Evolutionary conservation across 208 protist species (phyloP).

Genomic region (Blechomonas ayalai): DNA sequence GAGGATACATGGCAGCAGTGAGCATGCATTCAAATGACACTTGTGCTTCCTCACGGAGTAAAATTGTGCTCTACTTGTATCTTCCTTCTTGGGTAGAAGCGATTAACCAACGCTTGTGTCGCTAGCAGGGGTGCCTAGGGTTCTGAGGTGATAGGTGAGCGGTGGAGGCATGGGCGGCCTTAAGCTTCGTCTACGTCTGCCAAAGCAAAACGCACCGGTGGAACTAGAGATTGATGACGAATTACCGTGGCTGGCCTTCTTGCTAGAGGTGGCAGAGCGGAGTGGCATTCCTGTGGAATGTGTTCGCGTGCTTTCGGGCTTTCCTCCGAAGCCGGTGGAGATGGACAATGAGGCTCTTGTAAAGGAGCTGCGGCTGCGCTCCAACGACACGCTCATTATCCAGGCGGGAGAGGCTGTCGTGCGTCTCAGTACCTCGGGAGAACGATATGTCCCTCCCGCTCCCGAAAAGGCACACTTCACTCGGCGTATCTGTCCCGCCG

Average conservation of each 20-base stretch:
- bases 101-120: too few relatives aligned
- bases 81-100: too few relatives aligned
- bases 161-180: constrained; percentile 19
- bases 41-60: too few relatives aligned
- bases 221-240: constrained; percentile 34
- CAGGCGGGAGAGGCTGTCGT: constrained; percentile 77
- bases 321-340: constrained; percentile 67
- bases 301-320: constrained; percentile 61
- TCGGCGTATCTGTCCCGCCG: constrained; percentile 80
- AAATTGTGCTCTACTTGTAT: too few relatives aligned
- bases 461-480: constrained; percentile 73
- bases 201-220: constrained; percentile 25
- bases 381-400: constrained; percentile 67
- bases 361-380: constrained; percentile 20
- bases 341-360: constrained; percentile 20
- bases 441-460: constrained; percentile 74
- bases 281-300: constrained; percentile 25
- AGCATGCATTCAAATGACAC: too few relatives aligned
- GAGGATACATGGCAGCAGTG: too few relatives aligned
- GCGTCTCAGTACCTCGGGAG: constrained; percentile 30
- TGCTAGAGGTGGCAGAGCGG: constrained; percentile 18
- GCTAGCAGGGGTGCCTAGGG: too few relatives aligned
- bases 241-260: constrained; percentile 25
- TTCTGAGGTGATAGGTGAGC: too few relatives aligned
- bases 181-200: constrained; percentile 62